phyloP scores from a whole-genome alignment of 2,329 filamentous ascomycete species.

The Penicillium sp. region DNA sequence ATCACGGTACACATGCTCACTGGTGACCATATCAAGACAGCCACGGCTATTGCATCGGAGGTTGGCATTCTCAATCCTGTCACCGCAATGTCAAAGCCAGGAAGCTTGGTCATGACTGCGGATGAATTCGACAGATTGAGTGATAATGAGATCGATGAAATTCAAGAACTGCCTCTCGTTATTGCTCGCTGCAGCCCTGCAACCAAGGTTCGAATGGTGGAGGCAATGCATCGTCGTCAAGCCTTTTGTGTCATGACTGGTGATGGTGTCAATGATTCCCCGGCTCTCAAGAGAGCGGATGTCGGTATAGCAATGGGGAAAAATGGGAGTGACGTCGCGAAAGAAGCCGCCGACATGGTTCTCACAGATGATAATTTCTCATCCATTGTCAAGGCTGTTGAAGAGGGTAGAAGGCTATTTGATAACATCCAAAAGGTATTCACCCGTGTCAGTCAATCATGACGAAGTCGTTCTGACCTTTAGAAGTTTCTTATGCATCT shows the following conservation, averaged over 20 bases:
- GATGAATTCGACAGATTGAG: conserved; percentile 55
- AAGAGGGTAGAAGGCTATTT: conserved; percentile 80
- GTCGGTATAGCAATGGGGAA: conserved; percentile 89
- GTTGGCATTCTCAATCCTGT: conserved; percentile 53
- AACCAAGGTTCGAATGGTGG: conserved; percentile 89
- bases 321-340: conserved; percentile 79
- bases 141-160: conserved; percentile 58
- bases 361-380: conserved; percentile 81
- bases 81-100: conserved; percentile 42
- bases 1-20: conserved; percentile 59
- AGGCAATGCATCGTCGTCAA: conserved; percentile 73
- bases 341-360: conserved; percentile 65
- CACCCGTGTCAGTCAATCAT: conserved; percentile 66
- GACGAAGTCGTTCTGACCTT: conserved; percentile 30
- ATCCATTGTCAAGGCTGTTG: conserved; percentile 77
- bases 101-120: conserved; percentile 52
- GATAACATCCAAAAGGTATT: conserved; percentile 75
- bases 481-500: conserved; percentile 70
- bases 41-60: conserved; percentile 56
- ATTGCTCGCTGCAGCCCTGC: conserved; percentile 80
- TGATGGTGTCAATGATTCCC: conserved; percentile 84
- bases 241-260: conserved; percentile 84
- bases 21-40: conserved; percentile 57
- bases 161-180: conserved; percentile 74
- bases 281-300: conserved; percentile 75